Base-by-base conservation (phyloP, 495 filamentous ascomycete species). In the Halenospora varia region DNA sequence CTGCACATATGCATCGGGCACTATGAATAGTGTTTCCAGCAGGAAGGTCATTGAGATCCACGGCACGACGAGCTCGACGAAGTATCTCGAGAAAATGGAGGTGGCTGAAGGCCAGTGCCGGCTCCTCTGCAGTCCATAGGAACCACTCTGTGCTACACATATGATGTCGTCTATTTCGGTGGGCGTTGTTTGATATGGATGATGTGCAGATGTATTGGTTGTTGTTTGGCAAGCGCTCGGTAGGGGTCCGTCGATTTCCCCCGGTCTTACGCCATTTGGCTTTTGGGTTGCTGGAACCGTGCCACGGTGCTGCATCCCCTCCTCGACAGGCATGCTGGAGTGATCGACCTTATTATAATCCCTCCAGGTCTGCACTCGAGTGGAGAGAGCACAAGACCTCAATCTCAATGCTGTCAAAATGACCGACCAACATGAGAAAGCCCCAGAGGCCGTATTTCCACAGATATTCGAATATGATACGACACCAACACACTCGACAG, bases 361-460 rank as follows among this genome's bases (percentile, higher is more conserved):
- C 18, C 15, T 17, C 24, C 25, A 13, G 10, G 6, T 48, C 18
- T n/a, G 2, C 18, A 0, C 23, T 40, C 19, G 15, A 1, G 13
- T 15, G 20, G 18, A n/a, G 19, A 13, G 54, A 40, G 19, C 3
- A 41, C 13, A 56, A 15, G 1, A 1, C 25, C 3, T 20, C 4
- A 49, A 10, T n/a, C 22, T 49, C 18, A 8, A 13, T 23, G 10
- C 19, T 9, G 1, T 49, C 18, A 49, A 39, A 11, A 69, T 69
- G 68, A n/a, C n/a, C n/a, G 71, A 73, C 49, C 69, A 35, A 35
- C 29, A 69, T 49, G 68, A 68, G 26, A 73, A 71, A 51, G 64
- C 61, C 40, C 66, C 29, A 35, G 29, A 73, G 46, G 63, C 59
- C 13, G 66, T 70, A 2, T 52, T 66, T 10, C 45, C 66, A 25